Conservation (phyloP, 2,329 filamentous ascomycete species). For the Sarocladiaceae sp. region DNA sequence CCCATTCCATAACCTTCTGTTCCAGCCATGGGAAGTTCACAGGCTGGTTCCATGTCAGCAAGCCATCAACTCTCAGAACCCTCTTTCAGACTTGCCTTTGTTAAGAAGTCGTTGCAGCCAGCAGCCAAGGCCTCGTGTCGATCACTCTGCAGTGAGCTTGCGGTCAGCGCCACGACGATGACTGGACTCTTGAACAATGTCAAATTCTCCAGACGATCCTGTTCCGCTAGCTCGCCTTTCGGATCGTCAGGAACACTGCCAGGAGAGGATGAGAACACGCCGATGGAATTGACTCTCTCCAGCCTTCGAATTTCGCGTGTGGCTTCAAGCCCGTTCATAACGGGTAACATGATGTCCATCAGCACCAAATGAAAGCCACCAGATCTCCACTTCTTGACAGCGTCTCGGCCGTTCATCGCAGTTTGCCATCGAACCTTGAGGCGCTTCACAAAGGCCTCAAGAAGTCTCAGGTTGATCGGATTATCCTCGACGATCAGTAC, state of each 20-base stretch:
- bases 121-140: conserved; percentile 90
- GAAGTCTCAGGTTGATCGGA: conserved; percentile 88
- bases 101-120: conserved; percentile 96
- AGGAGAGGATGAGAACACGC: conserved; percentile 72
- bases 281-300: conserved; percentile 86
- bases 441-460: conserved; percentile 93
- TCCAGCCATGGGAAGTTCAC: conserved; percentile 98
- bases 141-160: conserved; percentile 90
- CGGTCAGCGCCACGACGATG: conserved; percentile 94
- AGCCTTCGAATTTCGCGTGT: conserved; percentile 89
- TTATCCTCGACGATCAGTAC: conserved; percentile 98
- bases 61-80: neutral
- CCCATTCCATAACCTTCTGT: conserved; percentile 98
- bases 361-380: conserved; percentile 94
- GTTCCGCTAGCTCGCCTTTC: conserved; percentile 44
- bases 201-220: conserved; percentile 63
- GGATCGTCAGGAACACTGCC: conserved; percentile 5
- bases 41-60: conserved; percentile 48
- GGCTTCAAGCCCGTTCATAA: conserved; percentile 93
- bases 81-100: conserved; percentile 60
- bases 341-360: conserved; percentile 96
- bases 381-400: conserved; percentile 84
- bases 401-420: conserved; percentile 92
- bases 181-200: conserved; percentile 89
- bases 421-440: conserved; percentile 95